These are phyloP conservation scores for Debaryomyces singareniensis DNA, from an alignment of 1,139 yeast genomes.

Conservation along the genomic window DNA sequence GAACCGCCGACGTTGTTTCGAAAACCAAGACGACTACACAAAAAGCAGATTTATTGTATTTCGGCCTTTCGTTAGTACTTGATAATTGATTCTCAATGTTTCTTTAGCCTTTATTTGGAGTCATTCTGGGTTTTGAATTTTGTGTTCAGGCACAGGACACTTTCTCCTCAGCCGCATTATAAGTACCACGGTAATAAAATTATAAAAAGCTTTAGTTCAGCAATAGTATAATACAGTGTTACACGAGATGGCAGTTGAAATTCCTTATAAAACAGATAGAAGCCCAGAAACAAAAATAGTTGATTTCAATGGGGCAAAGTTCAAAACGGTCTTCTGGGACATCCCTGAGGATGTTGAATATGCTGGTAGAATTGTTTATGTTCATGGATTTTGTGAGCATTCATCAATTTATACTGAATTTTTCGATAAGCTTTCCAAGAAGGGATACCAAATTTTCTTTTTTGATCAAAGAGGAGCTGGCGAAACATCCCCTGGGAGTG, in stretches of 20 bases:
- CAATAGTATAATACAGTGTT: too few relatives aligned
- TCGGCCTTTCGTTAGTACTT: too few relatives aligned
- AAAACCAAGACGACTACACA: too few relatives aligned
- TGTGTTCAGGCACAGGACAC: too few relatives aligned
- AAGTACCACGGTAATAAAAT: too few relatives aligned
- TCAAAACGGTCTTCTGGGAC: constrained; percentile 35
- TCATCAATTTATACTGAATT: constrained; percentile 47
- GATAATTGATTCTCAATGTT: too few relatives aligned
- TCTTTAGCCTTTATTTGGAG: too few relatives aligned
- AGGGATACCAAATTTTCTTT: constrained; percentile 69
- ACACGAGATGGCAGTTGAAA: constrained; percentile 9
- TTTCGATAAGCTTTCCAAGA: constrained; percentile 49
- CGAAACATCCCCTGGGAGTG: constrained; percentile 54
- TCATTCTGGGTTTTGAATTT: too few relatives aligned
- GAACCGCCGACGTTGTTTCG: too few relatives aligned
- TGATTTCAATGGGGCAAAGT: constrained; percentile 30
- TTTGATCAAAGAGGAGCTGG: constrained; percentile 93
- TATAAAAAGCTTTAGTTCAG: too few relatives aligned
- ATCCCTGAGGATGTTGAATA: constrained; percentile 28
- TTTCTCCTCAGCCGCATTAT: too few relatives aligned
- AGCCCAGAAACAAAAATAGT: constrained; percentile 23
- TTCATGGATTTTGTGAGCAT: constrained; percentile 82
- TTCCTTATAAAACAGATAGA: constrained; percentile 33
- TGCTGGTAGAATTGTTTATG: constrained; percentile 55
- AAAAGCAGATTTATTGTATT: too few relatives aligned